Conservation (phyloP, 148 eudicot species). For the Spergularia bocconei region DNA sequence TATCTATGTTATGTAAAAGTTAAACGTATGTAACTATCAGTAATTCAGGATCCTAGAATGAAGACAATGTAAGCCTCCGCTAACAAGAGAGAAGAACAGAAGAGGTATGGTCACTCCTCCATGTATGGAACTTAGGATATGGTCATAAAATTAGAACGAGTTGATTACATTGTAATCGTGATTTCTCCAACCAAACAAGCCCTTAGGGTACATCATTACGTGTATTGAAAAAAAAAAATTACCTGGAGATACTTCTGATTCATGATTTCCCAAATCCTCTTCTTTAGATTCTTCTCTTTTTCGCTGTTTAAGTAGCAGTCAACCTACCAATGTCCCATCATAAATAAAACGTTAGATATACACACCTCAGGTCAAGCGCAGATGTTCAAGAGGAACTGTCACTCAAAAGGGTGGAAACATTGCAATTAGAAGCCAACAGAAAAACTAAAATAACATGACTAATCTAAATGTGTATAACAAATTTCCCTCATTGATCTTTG, state of each 20-base stretch:
- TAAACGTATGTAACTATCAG: no score
- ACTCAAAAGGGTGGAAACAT: neutral
- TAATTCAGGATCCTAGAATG: no score
- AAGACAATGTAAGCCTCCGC: no score
- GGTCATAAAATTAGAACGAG: no score
- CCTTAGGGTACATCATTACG: neutral
- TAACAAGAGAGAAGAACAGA: no score
- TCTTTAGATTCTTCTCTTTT: constrained; percentile 29
- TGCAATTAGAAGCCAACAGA: neutral
- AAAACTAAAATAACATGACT: neutral
- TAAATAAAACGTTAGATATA: neutral
- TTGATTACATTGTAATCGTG: no score
- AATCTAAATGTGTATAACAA: neutral
- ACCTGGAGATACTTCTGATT: constrained; percentile 36
- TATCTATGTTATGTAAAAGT: no score
- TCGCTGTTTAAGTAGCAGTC: constrained; percentile 24
- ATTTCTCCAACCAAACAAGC: no score
- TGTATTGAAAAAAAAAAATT: neutral
- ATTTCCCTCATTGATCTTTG: neutral
- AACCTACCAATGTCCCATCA: constrained; percentile 18
- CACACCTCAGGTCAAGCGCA: neutral
- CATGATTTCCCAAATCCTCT: constrained; percentile 35
- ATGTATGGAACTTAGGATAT: no score
- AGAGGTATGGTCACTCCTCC: no score
- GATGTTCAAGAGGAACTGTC: neutral